phyloP scores from a whole-genome alignment of 129 eudicot genomes.

The Saposhnikovia divaricata region DNA sequence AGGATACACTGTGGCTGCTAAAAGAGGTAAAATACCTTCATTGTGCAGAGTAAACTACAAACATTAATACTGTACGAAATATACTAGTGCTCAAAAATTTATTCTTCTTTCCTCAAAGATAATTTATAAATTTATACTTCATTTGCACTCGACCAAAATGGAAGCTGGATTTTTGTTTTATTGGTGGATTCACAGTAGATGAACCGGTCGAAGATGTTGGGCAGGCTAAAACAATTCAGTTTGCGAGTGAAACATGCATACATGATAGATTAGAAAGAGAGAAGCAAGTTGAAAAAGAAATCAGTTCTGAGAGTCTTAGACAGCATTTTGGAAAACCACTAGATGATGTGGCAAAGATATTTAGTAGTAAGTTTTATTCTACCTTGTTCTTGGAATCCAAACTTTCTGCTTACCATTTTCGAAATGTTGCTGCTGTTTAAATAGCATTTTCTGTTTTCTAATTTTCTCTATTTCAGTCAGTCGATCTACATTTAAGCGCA shows the following conservation, averaged over 20 bases:
- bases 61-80: neutral
- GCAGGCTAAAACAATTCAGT: neutral
- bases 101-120: too few species aligned
- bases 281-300: neutral
- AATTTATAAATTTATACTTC: too few species aligned
- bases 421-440: too few species aligned
- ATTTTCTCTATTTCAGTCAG: too few species aligned
- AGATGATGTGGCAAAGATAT: neutral
- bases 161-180: neutral
- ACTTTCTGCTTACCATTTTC: too few species aligned
- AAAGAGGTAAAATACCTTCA: neutral
- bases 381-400: too few species aligned
- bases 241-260: neutral
- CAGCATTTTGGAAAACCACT: neutral
- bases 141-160: neutral
- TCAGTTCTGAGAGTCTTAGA: neutral
- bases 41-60: neutral
- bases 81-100: neutral
- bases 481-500: too few species aligned
- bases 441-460: too few species aligned
- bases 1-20: neutral
- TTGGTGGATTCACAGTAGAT: neutral
- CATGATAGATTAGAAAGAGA: neutral
- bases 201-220: too few species aligned
- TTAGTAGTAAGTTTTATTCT: neutral